These are phyloP conservation scores for Castanea mollissima DNA, from an alignment of 306 rosid genomes.

Conservation along the genomic window DNA sequence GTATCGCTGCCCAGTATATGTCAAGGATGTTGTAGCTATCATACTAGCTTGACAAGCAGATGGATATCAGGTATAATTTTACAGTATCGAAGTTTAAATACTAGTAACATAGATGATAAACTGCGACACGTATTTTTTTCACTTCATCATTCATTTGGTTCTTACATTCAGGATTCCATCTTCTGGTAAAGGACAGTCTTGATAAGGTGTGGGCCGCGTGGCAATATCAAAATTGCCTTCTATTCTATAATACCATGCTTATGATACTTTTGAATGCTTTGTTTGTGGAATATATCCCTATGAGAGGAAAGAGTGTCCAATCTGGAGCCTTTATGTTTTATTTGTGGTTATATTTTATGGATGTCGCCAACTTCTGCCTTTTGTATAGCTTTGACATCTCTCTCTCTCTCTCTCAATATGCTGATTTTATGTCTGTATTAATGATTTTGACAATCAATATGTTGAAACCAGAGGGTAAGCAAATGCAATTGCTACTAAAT, in stretches of 20 bases:
- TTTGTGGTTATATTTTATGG: background rate
- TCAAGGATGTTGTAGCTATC: slow-evolving; percentile 66
- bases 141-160: background rate
- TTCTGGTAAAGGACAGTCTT: background rate
- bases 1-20: slow-evolving; percentile 86
- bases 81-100: background rate
- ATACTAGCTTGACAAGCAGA: slow-evolving; percentile 57
- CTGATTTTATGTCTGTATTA: slow-evolving; percentile 16
- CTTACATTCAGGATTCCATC: background rate
- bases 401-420: slow-evolving; percentile 10
- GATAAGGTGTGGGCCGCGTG: background rate
- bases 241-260: background rate
- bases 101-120: background rate
- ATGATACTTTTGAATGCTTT: background rate
- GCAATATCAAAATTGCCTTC: background rate
- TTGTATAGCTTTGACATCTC: slow-evolving; percentile 1
- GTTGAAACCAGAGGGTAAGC: slow-evolving; percentile 55
- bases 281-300: background rate
- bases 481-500: slow-evolving; percentile 66
- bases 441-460: slow-evolving; percentile 19
- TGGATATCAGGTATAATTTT: slow-evolving; percentile 69
- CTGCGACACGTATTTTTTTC: background rate
- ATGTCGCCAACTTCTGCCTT: background rate
- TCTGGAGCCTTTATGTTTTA: too few relatives aligned
- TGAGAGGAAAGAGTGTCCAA: too few relatives aligned